Evolutionary conservation across 2,329 filamentous ascomycete genomes (phyloP).

Genomic region (Botrytis fragariae): DNA sequence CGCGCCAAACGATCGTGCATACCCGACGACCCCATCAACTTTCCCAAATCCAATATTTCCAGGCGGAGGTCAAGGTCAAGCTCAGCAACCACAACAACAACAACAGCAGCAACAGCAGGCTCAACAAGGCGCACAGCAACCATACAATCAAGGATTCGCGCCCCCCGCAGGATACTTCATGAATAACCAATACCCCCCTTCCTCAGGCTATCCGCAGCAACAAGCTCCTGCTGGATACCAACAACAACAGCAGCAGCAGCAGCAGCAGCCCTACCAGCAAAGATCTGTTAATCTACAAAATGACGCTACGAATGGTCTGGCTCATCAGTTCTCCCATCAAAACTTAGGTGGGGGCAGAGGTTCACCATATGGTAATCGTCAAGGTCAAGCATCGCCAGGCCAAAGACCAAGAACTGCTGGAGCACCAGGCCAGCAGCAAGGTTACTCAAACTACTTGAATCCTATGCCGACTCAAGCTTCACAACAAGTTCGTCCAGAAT

Average conservation of each 20-base stretch:
- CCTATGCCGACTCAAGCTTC: slow-evolving; percentile 61
- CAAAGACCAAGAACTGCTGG: slow-evolving; percentile 85
- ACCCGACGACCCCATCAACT: slow-evolving; percentile 88
- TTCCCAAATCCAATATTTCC: slow-evolving; percentile 81
- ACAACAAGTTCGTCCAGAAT: slow-evolving; percentile 62
- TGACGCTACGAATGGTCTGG: slow-evolving; percentile 85
- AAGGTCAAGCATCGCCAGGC: slow-evolving; percentile 57
- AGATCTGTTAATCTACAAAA: slow-evolving; percentile 58
- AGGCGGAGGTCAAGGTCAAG: slow-evolving; percentile 34
- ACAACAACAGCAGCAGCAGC: slow-evolving; percentile 51
- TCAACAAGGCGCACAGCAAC: slow-evolving; percentile 41
- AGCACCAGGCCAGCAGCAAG: slow-evolving; percentile 56
- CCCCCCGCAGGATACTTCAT: slow-evolving; percentile 55
- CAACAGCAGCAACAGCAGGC: slow-evolving; percentile 40
- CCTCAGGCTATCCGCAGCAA: slow-evolving; percentile 49
- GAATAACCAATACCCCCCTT: slow-evolving; percentile 49
- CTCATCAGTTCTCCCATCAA: slow-evolving; percentile 96
- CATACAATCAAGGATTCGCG: slow-evolving; percentile 48
- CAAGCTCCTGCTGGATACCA: slow-evolving; percentile 48
- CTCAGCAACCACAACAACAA: slow-evolving; percentile 39
- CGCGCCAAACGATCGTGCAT: slow-evolving; percentile 64
- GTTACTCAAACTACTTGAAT: slow-evolving; percentile 65
- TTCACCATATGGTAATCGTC: slow-evolving; percentile 66
- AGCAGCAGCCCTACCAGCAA: slow-evolving; percentile 47
- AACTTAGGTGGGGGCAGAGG: slow-evolving; percentile 76